Base-by-base conservation (phyloP, 2,329 filamentous ascomycete genomes). In the Aspergillus hiratsukae region DNA sequence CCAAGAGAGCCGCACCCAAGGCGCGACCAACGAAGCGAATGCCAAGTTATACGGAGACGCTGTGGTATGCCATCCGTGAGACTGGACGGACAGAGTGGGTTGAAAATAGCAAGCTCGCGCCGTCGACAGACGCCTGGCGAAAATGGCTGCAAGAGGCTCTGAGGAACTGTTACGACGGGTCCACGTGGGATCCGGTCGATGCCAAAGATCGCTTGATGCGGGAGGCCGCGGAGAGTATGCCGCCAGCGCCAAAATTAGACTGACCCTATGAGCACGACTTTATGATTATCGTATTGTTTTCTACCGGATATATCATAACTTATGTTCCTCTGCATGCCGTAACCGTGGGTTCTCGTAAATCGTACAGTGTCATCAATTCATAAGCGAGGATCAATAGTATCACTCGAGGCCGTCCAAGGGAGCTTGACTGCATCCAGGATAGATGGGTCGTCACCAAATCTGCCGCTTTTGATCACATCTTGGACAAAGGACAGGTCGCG, bases 11-110 rank as follows among this genome's bases (percentile, higher is more conserved):
- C 3, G 81, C 78, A 0, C 75, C 28, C 77, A 79, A 1, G 58
- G 80, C 52, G 4, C 68, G n/a, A 9, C 74, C 76, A 4, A 19
- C 23, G 14, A 23, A 25, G 6, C 11, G n/a, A 4, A n/a, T 17
- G 25, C 9, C 23, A 11, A 81, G 76, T 54, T 85, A 80, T 62
- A 86, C 83, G 0, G 70, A 80, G 17, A 83, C 81, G 1, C 69
- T 86, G 55, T 86, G 83, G 83, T 83, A 78, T 60, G 82, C 81
- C 1, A 83, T 86, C 49, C 75, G 79, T 11, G 80, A 82, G 63
- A 84, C 83, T 0, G 68, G 76, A 63, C 72, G 72, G 25, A 80
- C 74, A 0, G 78, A 77, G 3, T 87, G 84, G 84, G 79, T 83
- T 2, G 71, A 72, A 55, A 73, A 76, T 43, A 79, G 76, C 50